phyloP scores from a whole-genome alignment of 768 basidiomycete species.

The Cystofilobasidium macerans region DNA sequence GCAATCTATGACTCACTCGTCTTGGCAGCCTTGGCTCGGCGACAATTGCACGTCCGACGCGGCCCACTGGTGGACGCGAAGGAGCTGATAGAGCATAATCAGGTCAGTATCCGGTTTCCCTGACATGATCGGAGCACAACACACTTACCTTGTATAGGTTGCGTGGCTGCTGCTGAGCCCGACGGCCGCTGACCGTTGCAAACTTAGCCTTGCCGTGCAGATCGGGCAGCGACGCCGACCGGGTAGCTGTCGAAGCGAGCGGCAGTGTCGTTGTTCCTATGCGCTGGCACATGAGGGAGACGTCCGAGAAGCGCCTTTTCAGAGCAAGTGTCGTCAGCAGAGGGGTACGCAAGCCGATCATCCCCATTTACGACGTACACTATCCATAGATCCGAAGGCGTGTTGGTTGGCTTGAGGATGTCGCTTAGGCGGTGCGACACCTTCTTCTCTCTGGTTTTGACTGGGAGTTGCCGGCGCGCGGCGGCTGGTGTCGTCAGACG shows the following conservation, averaged over 20 bases:
- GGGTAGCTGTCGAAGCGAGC: constrained; percentile 47
- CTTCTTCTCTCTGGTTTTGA: constrained; percentile 57
- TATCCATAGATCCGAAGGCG: constrained; percentile 84
- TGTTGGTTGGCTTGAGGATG: constrained; percentile 53
- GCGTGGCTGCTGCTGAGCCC: constrained; percentile 65
- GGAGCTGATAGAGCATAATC: constrained; percentile 42
- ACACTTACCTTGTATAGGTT: constrained; percentile 65
- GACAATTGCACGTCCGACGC: constrained; percentile 24
- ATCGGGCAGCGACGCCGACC: constrained; percentile 56
- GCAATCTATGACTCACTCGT: no score
- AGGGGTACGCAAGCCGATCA: neutral
- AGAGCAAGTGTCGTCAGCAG: neutral
- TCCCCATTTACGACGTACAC: constrained; percentile 42
- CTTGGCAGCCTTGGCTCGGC: no score
- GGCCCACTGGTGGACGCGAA: constrained; percentile 54
- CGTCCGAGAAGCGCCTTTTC: constrained; percentile 76
- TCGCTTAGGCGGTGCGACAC: constrained; percentile 84
- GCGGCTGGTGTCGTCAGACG: constrained; percentile 22
- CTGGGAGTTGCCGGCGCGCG: constrained; percentile 19
- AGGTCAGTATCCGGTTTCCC: neutral
- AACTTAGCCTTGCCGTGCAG: constrained; percentile 72
- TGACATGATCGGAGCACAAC: neutral
- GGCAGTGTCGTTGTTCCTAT: constrained; percentile 63
- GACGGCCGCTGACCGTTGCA: constrained; percentile 65
- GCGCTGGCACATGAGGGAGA: constrained; percentile 79